Conservation (phyloP, 192 early-diverging fungal genomes). For the Entomortierella chlamydospora region DNA sequence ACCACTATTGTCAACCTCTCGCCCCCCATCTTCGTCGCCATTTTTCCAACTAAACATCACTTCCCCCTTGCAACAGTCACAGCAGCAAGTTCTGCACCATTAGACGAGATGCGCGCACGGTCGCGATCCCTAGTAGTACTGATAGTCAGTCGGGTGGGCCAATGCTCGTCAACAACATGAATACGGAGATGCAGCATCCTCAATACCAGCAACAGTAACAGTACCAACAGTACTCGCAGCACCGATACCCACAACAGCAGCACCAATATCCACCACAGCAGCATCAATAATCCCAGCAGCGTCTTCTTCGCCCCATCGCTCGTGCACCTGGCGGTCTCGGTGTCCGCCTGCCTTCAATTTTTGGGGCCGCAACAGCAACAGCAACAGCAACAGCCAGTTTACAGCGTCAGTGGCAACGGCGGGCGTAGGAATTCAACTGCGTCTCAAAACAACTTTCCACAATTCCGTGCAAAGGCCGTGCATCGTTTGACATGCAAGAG, state of each 20-base stretch:
- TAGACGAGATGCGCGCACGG: neutral
- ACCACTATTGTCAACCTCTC: neutral
- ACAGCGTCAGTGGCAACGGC: slow-evolving; percentile 4
- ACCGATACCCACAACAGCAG: neutral
- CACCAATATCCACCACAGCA: neutral
- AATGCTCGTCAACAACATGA: slow-evolving; percentile 14
- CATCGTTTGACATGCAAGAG: slow-evolving; percentile 76
- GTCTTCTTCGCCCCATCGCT: neutral
- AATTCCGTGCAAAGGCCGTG: slow-evolving; percentile 76
- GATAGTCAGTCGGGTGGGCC: slow-evolving; percentile 26
- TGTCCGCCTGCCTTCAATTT: neutral
- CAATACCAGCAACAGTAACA: slow-evolving; percentile 9
- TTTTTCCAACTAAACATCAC: neutral
- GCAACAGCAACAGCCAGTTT: slow-evolving; percentile 2
- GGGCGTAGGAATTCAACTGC: neutral
- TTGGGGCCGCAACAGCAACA: slow-evolving; percentile 3
- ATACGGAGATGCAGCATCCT: neutral
- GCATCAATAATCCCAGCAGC: neutral
- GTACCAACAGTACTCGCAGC: neutral
- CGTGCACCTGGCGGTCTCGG: neutral
- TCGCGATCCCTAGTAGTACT: slow-evolving; percentile 13
- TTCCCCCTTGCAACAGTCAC: neutral
- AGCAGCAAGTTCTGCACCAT: neutral
- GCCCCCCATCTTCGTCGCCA: neutral
- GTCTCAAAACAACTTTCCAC: slow-evolving; percentile 34